Evolutionary conservation across 306 rosid species (phyloP).

Genomic region (Inga oerstediana): DNA sequence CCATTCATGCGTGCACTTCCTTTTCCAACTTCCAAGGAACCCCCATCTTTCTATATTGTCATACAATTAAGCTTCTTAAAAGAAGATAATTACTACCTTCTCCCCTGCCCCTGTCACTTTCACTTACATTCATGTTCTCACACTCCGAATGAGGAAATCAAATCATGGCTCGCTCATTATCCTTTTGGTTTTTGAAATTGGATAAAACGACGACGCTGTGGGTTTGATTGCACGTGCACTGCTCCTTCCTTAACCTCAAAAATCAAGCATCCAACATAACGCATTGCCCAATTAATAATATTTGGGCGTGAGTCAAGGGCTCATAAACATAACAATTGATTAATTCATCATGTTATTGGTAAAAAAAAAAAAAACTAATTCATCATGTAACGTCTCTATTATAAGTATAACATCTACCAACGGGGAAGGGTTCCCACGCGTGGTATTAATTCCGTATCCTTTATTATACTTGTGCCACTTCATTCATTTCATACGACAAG

Average conservation of each 20-base stretch:
- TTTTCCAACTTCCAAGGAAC: conserved; percentile 55
- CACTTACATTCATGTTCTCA: conserved; percentile 2
- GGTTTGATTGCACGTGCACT: conserved; percentile 53
- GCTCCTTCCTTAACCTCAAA: conserved; percentile 13
- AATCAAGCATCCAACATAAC: not conserved
- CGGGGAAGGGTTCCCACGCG: too few species aligned
- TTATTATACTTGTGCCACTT: conserved; percentile 32
- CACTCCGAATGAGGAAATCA: not conserved
- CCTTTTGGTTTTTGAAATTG: not conserved
- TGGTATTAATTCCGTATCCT: too few species aligned
- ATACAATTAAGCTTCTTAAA: conserved; percentile 25
- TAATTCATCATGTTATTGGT: too few species aligned
- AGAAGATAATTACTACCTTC: conserved; percentile 26
- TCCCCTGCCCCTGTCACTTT: not conserved
- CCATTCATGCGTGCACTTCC: conserved; percentile 28
- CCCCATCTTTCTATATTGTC: not conserved
- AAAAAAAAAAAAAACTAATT: too few species aligned
- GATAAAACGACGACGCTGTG: conserved; percentile 42
- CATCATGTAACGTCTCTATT: not conserved
- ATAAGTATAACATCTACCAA: too few species aligned
- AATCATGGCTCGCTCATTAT: not conserved
- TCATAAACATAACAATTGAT: not conserved
- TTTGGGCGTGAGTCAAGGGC: not conserved
- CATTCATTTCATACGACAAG: conserved; percentile 54
- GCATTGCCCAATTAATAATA: too few species aligned